A percentile compares a stretch with the other conserved stretches of the same genome.
Conservation (phyloP, 495 filamentous ascomycete genomes). For the Aspergillus biplanus region DNA sequence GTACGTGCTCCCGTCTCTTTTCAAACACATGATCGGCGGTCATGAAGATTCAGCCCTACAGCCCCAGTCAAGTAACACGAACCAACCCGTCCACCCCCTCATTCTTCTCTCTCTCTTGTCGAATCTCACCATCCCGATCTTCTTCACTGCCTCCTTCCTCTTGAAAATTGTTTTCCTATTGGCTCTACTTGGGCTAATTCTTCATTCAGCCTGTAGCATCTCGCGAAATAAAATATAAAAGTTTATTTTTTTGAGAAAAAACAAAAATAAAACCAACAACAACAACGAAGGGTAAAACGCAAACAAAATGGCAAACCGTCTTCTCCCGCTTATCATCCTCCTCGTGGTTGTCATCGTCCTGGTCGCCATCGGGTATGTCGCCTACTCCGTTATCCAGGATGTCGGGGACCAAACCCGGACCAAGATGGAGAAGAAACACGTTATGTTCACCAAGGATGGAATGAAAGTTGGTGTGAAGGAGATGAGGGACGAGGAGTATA, state of each 20-base stretch:
- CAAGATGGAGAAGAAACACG: constrained; percentile 82
- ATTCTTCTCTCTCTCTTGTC: neutral
- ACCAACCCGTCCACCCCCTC: neutral
- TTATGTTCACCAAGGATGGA: constrained; percentile 81
- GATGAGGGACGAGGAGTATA: constrained; percentile 73
- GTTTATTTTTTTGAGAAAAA: neutral
- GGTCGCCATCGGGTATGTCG: constrained; percentile 71
- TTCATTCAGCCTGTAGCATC: no score
- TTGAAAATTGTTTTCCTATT: neutral
- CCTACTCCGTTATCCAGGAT: constrained; percentile 70
- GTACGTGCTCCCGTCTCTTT: no score
- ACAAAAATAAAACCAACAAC: constrained; percentile 1
- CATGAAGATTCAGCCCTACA: neutral
- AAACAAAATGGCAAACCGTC: constrained; percentile 42
- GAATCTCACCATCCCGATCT: constrained; percentile 1
- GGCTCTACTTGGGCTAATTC: no score
- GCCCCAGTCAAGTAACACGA: neutral
- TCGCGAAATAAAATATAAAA: neutral
- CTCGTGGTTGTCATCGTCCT: constrained; percentile 62
- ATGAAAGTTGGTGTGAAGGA: constrained; percentile 81
- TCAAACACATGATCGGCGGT: no score
- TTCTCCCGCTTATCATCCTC: constrained; percentile 76
- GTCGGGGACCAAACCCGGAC: constrained; percentile 68
- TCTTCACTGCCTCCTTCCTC: neutral
- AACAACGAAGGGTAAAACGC: neutral